A percentile compares a stretch with the other conserved stretches of the same genome.
These are phyloP conservation scores for Trichophyton benhamiae DNA, from an alignment of 2,329 filamentous ascomycete genomes.

Conservation along the genomic window DNA sequence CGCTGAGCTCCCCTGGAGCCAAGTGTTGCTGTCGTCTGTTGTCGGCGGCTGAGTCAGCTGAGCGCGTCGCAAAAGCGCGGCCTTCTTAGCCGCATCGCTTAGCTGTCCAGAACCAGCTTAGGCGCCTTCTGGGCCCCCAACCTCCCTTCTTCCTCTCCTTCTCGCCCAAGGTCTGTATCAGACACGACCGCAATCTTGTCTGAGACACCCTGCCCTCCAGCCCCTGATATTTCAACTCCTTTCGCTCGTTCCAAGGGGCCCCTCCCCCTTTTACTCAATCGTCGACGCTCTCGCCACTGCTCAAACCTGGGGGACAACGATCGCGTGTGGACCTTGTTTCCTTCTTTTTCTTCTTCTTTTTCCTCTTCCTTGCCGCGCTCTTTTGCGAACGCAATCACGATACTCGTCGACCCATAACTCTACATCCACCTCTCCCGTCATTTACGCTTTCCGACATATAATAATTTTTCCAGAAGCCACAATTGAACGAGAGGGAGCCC, in stretches of 20 bases:
- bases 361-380: neutral
- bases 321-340: neutral
- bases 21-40: neutral
- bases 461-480: neutral
- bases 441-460: neutral
- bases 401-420: neutral
- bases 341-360: neutral
- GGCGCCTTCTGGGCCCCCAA: slow-evolving; percentile 1
- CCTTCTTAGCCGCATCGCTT: slow-evolving; percentile 1
- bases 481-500: neutral
- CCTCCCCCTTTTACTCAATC: neutral
- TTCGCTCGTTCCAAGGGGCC: neutral
- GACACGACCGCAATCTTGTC: neutral
- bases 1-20: neutral
- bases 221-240: neutral
- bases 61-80: neutral
- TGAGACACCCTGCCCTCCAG: neutral
- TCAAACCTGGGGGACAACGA: neutral
- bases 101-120: slow-evolving; percentile 6
- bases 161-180: slow-evolving; percentile 2
- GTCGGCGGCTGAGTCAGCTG: slow-evolving; percentile 1
- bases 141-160: neutral
- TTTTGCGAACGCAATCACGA: neutral
- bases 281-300: neutral
- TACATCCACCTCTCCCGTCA: neutral